Base-by-base conservation (phyloP, 148 eudicot genomes). In the Cornus controversa region DNA sequence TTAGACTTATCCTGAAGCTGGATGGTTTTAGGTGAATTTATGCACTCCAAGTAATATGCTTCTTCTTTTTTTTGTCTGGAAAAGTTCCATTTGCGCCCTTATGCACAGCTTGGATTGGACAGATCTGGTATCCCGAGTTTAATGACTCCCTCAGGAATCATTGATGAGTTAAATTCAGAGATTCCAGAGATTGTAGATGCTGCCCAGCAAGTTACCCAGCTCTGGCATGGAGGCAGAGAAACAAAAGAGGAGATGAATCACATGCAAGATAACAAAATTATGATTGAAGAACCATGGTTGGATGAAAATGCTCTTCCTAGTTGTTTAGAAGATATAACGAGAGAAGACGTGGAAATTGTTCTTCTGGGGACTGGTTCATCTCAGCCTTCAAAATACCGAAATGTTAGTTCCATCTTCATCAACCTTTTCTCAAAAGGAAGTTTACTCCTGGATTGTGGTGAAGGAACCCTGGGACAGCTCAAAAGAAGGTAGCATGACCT, bases 311-410 rank as follows among this genome's bases (percentile, higher is more conserved):
- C 71, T 66, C 79, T 85, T 82, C 99, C 99, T 10, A 79, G 86
- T 78, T 93, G 99, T 85, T 85, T 96, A 81, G 89, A 90, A 81
- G 84, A 87, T 82, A 83, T 96, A 75, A 81, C 90, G 26, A 85
- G 99, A 85, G 97, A 96, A 81, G 99, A 96, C 68, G 80, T 91
- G 89, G 99, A 96, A 86, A 91, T 96, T 73, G 94, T 93, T 82
- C 97, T 96, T 80, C 84, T 96, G 22, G 99, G 99, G 15, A 96
- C 99, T 4, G 99, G 99, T 45, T 96, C 99, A n/a, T 93, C 98
- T 42, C 99, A 96, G 77, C 99, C 99, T 67, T 96, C 99, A n/a
- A 96, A 96, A 70, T 96, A 93, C 71, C 85, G 99, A 57, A 96
- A 96, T 79, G 99, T 96, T 80, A 96, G 85, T 78, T 90, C 98